These are phyloP conservation scores for Trichoderma citrinoviride DNA, from an alignment of 2,329 filamentous ascomycete species.

Conservation along the genomic window DNA sequence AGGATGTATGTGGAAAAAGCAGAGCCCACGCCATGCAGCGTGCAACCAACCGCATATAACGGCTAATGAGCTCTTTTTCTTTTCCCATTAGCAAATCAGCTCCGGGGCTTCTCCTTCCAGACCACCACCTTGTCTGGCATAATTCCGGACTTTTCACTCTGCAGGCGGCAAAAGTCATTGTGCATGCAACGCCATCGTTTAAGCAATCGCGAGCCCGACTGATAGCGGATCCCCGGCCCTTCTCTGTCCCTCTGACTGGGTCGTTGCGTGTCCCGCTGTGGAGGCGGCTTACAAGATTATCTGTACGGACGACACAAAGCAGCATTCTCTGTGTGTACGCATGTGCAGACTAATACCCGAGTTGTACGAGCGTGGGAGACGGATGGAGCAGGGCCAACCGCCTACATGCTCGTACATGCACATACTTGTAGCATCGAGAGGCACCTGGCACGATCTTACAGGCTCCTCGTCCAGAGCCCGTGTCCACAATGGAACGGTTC, in stretches of 20 bases:
- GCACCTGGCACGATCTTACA: constrained; percentile 19
- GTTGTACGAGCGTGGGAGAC: constrained; percentile 15
- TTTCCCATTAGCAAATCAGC: constrained; percentile 2
- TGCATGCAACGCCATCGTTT: constrained; percentile 17
- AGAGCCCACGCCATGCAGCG: constrained; percentile 13
- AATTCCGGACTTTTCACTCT: constrained; percentile 10
- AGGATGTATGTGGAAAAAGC: neutral
- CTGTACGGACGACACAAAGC: constrained; percentile 3
- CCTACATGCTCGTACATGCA: constrained; percentile 15
- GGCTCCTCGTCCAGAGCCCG: constrained; percentile 16
- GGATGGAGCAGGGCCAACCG: constrained; percentile 14
- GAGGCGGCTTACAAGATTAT: constrained; percentile 18
- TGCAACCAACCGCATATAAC: constrained; percentile 10
- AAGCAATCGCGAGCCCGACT: constrained; percentile 8
- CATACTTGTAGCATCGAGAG: neutral
- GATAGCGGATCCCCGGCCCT: constrained; percentile 10
- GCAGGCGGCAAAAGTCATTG: constrained; percentile 18
- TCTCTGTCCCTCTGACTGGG: constrained; percentile 6
- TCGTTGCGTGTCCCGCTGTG: constrained; percentile 11
- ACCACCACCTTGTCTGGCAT: constrained; percentile 14
- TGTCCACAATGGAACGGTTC: constrained; percentile 11
- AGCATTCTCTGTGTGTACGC: neutral
- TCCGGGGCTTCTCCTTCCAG: neutral
- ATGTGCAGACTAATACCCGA: constrained; percentile 7
- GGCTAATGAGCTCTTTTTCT: constrained; percentile 14